Percentiles rank a stretch among this genome's conserved stretches.
These are phyloP conservation scores for Blastobotrys americana DNA, from an alignment of 805 yeast species.

Conservation along the genomic window DNA sequence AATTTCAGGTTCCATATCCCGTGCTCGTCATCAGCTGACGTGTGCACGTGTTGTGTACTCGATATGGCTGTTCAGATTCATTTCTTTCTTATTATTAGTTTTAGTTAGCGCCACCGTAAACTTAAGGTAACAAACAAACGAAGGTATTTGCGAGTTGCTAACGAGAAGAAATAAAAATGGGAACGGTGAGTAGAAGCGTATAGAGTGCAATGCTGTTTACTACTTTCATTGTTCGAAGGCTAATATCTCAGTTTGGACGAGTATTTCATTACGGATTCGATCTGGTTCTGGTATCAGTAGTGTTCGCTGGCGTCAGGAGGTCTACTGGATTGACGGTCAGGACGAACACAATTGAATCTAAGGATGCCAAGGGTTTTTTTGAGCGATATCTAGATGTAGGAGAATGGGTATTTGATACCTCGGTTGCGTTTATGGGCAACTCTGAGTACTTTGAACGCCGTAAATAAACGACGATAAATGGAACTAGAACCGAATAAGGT, in stretches of 20 bases:
- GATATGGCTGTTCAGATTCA: too few relatives aligned
- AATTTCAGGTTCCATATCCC: too few relatives aligned
- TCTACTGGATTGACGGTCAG: conserved; percentile 68
- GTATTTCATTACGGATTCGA: conserved; percentile 69
- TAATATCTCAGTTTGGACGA: conserved; percentile 44
- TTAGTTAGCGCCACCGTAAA: too few relatives aligned
- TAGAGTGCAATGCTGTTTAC: neutral
- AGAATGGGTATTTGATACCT: conserved; percentile 71
- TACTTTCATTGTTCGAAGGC: neutral
- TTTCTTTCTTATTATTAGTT: too few relatives aligned
- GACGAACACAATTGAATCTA: conserved; percentile 43
- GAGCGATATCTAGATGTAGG: conserved; percentile 72
- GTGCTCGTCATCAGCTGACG: too few relatives aligned
- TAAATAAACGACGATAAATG: too few relatives aligned
- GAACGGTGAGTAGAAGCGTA: conserved; percentile 12
- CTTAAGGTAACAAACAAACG: too few relatives aligned
- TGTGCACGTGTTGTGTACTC: too few relatives aligned
- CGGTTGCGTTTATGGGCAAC: conserved; percentile 60
- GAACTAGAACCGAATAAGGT: too few relatives aligned
- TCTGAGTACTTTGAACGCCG: conserved; percentile 59
- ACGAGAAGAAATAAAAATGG: conserved; percentile 7
- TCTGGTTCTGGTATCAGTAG: conserved; percentile 66
- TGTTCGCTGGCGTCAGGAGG: conserved; percentile 78
- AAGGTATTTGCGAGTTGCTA: neutral
- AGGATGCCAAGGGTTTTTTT: conserved; percentile 37